Conservation (phyloP, 2,329 filamentous ascomycete species). For the Colletotrichum gigasporum region DNA sequence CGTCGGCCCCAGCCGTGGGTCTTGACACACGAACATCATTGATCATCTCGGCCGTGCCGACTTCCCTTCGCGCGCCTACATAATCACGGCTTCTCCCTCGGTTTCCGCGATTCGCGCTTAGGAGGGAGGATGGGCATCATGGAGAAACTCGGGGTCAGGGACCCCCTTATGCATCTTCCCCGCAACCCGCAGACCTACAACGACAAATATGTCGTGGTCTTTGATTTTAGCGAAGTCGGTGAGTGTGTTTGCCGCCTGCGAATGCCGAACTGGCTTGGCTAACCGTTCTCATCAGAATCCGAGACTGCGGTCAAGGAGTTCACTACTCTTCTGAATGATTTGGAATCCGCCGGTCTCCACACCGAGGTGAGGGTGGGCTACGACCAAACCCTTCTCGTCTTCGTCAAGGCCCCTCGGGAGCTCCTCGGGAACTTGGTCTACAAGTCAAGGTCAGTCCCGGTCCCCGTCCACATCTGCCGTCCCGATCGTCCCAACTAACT, state of each 20-base stretch:
- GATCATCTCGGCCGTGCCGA: slow-evolving; percentile 29
- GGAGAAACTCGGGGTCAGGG: slow-evolving; percentile 26
- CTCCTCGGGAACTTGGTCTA: slow-evolving; percentile 73
- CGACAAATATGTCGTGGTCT: slow-evolving; percentile 52
- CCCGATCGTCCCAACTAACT: neutral
- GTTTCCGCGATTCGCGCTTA: slow-evolving; percentile 2
- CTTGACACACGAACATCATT: neutral
- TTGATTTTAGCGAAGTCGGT: slow-evolving; percentile 48
- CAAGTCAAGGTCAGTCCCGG: slow-evolving; percentile 64
- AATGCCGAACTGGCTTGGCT: neutral
- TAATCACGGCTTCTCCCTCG: slow-evolving; percentile 19
- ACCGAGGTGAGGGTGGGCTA: slow-evolving; percentile 78
- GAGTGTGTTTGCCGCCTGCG: slow-evolving; percentile 25
- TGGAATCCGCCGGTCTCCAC: slow-evolving; percentile 71
- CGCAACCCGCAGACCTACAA: slow-evolving; percentile 36
- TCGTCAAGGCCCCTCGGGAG: slow-evolving; percentile 70
- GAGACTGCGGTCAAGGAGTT: slow-evolving; percentile 46
- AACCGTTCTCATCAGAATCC: slow-evolving; percentile 39
- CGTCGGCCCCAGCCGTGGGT: slow-evolving; percentile 14
- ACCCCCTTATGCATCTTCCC: slow-evolving; percentile 23
- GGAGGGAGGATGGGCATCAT: slow-evolving; percentile 28
- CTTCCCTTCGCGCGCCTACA: slow-evolving; percentile 9
- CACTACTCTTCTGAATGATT: slow-evolving; percentile 61
- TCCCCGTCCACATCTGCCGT: neutral
- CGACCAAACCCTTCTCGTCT: slow-evolving; percentile 73